A percentile compares a stretch with the other conserved stretches of the same genome.
Evolutionary conservation across 345 rosid genomes (phyloP).

Genomic region (Sonneratia alba): DNA sequence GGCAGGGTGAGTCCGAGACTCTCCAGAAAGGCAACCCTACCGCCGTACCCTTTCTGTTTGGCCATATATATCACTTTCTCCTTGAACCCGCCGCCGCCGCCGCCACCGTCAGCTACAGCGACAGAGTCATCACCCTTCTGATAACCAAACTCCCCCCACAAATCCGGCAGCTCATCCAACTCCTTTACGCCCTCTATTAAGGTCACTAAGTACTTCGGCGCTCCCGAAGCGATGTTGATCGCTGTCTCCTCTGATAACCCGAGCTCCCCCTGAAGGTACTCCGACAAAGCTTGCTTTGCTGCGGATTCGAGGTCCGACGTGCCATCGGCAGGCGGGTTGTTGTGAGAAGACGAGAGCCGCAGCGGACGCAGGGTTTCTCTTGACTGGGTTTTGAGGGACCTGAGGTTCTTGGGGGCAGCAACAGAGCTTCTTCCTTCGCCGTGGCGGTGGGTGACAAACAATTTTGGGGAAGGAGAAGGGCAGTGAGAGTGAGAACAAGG

Average conservation of each 20-base stretch:
- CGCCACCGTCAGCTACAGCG: constrained; percentile 7
- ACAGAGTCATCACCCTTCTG: constrained; percentile 26
- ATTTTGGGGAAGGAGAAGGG: background rate
- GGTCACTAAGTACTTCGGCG: constrained; percentile 46
- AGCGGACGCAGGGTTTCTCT: background rate
- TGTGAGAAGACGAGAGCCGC: background rate
- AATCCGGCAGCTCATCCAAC: constrained; percentile 40
- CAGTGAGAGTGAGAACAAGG: background rate
- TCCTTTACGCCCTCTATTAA: constrained; percentile 53
- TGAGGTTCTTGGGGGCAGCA: background rate
- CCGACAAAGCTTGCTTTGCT: constrained; percentile 41
- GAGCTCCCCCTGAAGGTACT: constrained; percentile 32
- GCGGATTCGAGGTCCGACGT: background rate
- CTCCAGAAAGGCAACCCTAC: constrained; percentile 79
- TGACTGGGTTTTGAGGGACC: background rate
- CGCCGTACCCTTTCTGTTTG: constrained; percentile 66
- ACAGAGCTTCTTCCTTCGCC: background rate
- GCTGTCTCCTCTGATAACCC: constrained; percentile 49
- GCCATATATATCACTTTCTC: constrained; percentile 62
- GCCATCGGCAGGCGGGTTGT: background rate
- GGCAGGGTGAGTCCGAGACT: constrained; percentile 64
- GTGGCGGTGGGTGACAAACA: background rate
- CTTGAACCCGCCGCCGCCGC: constrained; percentile 25
- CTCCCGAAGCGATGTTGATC: constrained; percentile 31
- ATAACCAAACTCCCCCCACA: constrained; percentile 26